Conservation (phyloP, 2,329 filamentous ascomycete species). For the Raffaelea albimanens region DNA sequence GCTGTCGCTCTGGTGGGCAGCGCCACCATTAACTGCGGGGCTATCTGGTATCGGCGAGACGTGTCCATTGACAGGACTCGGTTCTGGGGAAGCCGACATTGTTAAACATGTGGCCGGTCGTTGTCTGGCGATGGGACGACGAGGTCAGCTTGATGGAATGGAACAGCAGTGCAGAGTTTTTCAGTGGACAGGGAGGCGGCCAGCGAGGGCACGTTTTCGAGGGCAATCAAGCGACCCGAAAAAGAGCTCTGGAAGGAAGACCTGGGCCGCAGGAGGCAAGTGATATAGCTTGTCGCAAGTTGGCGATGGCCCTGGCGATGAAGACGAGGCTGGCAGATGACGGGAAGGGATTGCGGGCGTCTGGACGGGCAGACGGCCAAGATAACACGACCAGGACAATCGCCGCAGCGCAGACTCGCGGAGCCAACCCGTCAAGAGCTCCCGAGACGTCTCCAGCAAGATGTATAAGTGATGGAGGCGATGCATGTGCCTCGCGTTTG, state of each 20-base stretch:
- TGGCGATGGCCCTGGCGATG: conserved; percentile 7
- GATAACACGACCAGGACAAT: conserved; percentile 2
- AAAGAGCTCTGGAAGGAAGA: neutral
- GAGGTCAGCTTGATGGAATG: conserved; percentile 30
- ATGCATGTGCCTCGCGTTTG: conserved; percentile 10
- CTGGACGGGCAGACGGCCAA: neutral
- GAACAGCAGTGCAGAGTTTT: conserved; percentile 17
- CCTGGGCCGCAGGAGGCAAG: neutral
- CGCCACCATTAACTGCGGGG: conserved; percentile 26
- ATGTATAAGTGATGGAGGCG: conserved; percentile 3
- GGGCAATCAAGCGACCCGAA: neutral
- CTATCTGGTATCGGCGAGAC: conserved; percentile 43
- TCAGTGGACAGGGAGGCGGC: neutral
- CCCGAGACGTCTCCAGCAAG: neutral
- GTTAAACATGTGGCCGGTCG: conserved; percentile 50
- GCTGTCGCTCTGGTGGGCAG: conserved; percentile 54
- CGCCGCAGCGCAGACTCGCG: neutral
- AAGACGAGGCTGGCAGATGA: conserved; percentile 14
- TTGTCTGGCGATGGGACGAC: conserved; percentile 46
- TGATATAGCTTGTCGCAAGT: conserved; percentile 11
- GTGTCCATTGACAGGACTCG: conserved; percentile 58
- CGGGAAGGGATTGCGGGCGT: conserved; percentile 10
- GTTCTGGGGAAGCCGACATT: conserved; percentile 54
- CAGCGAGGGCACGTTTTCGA: neutral
- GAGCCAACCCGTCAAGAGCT: neutral